Conservation (phyloP, 2,329 filamentous ascomycete genomes). For the Colletotrichum sp. region DNA sequence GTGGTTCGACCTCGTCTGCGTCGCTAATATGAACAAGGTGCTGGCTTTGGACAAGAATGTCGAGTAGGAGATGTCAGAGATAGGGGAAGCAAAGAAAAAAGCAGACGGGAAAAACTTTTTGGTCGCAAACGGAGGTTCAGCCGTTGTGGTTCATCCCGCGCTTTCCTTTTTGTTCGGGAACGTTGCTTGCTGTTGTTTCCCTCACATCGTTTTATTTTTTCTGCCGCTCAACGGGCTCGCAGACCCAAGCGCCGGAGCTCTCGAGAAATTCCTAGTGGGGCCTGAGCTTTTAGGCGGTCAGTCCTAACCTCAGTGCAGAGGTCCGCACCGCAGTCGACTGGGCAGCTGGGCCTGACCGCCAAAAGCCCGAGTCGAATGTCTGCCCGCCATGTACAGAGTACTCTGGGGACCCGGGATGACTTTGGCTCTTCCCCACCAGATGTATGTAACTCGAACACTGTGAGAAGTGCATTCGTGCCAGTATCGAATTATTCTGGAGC, state of each 20-base stretch:
- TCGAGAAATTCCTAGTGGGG: conserved; percentile 7
- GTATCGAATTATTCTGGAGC: background rate
- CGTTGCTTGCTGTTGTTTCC: background rate
- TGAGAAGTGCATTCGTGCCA: background rate
- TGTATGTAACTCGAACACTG: background rate
- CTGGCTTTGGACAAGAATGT: background rate
- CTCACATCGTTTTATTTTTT: background rate
- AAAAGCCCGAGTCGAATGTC: background rate
- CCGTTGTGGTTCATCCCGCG: background rate
- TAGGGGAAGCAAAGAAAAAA: background rate
- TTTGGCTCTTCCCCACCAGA: background rate
- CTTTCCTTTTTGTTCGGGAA: background rate
- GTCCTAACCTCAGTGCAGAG: background rate
- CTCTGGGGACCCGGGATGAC: background rate
- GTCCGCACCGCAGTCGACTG: background rate
- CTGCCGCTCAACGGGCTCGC: background rate
- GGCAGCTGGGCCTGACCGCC: background rate
- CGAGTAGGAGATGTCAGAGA: background rate
- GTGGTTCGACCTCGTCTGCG: background rate
- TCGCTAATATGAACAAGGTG: background rate
- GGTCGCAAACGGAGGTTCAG: background rate
- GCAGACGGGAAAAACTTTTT: background rate
- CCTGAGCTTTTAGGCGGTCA: background rate
- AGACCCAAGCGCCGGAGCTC: background rate
- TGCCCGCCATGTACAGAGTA: background rate